Percentiles rank a stretch among this genome's conserved stretches.
phyloP scores from a whole-genome alignment of 306 rosid genomes.

The Cicer pinnatifidum region DNA sequence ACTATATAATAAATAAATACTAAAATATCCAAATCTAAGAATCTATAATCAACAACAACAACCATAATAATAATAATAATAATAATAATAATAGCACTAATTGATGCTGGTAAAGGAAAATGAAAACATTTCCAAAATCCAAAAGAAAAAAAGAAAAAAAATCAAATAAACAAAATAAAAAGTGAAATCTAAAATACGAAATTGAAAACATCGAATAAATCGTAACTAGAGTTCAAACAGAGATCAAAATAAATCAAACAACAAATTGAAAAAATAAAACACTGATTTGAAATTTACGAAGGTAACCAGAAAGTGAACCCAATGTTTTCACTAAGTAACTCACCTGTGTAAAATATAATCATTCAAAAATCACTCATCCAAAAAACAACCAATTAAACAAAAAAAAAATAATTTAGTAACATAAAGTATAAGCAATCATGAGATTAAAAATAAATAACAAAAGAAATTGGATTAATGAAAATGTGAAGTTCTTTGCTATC shows the following conservation, averaged over 20 bases:
- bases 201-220: neutral
- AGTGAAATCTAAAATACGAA: neutral
- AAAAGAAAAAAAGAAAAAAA: neutral
- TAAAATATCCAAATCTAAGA: neutral
- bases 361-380: too few species aligned
- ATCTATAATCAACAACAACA: neutral
- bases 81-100: neutral
- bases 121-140: neutral
- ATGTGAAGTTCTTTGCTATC: neutral
- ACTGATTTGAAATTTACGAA: neutral
- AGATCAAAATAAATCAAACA: neutral
- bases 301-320: slow-evolving; percentile 58
- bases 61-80: neutral
- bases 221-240: neutral
- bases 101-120: neutral
- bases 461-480: too few species aligned
- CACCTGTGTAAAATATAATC: slow-evolving; percentile 48
- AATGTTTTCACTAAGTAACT: slow-evolving; percentile 53
- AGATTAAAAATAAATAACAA: too few species aligned
- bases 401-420: too few species aligned
- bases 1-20: neutral
- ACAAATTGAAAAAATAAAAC: neutral
- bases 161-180: neutral
- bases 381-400: neutral
- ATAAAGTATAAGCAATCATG: too few species aligned